Evolutionary conservation across 306 rosid species (phyloP), one percentile per base, ranked within the genome.

Genomic region (Cicer cuneatum): DNA sequence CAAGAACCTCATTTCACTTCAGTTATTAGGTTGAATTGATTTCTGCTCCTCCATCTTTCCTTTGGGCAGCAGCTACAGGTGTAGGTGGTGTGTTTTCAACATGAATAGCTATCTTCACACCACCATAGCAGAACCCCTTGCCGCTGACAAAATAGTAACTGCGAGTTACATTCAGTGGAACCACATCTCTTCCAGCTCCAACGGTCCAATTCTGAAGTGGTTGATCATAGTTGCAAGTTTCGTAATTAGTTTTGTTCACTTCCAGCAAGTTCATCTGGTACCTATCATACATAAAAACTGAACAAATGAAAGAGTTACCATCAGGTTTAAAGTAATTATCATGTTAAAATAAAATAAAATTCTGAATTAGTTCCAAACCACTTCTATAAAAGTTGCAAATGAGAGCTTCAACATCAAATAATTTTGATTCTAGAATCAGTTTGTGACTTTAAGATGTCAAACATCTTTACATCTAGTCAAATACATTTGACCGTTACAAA

Each of bases 251-350:
- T 74, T 92, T 85, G 89, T 92, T 94, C 87, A 94, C 98, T 86
- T 94, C 99, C 29, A 94, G 84, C 21, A 90, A 84, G 46, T 77
- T 74, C 83, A 75, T 80, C 73, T 92, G 99, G 87, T 94, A 88
- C 96, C 98, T 85, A 39, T 92, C 98, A 47, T 92, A 94, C 77
- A 90, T 96, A 80, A 94, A 94, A 85, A 75, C 99, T 94, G 97
- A 86, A 8, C 19, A 47, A 60, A 74, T 13, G 51, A 21, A 37
- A 4, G 8, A 54, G 54, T 64, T 10, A 66, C n/a, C 7, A 48
- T 15, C 39, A 45, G 47, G 3, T 49, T 72, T 6, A 6, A 29
- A 1, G 33, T 24, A 24, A 24, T 4, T 24, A 24, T 24, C 33
- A 24, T 24, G 33, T 24, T 24, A 24, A 3, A 24, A 24, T 24